Evolutionary conservation across 2,329 filamentous ascomycete species (phyloP).

Genomic region (Apiospora phragmitis): DNA sequence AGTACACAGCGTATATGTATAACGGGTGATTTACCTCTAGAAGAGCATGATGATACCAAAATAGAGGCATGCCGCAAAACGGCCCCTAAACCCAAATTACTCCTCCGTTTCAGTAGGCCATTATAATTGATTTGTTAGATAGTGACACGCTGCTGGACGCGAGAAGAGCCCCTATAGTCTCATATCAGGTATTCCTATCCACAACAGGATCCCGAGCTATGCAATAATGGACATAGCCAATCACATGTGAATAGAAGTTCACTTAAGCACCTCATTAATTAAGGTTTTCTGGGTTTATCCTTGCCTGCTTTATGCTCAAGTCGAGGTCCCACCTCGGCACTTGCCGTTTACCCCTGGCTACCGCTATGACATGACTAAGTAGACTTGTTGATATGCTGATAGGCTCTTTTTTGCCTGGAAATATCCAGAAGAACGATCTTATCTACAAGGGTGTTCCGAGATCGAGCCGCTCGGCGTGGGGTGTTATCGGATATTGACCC

Average conservation of each 20-base stretch:
- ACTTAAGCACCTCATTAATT: neutral
- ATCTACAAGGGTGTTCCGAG: neutral
- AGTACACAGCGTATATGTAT: too few species aligned
- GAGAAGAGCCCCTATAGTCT: too few species aligned
- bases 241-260: neutral
- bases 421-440: neutral
- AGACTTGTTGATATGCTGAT: too few species aligned
- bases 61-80: too few species aligned
- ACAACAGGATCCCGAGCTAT: neutral
- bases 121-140: too few species aligned
- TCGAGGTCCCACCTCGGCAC: neutral
- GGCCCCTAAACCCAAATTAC: too few species aligned
- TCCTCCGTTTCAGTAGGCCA: too few species aligned
- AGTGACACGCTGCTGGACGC: too few species aligned
- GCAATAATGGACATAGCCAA: neutral
- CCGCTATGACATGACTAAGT: neutral
- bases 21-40: too few species aligned
- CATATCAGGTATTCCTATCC: too few species aligned
- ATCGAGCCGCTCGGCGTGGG: neutral
- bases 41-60: too few species aligned
- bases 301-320: neutral
- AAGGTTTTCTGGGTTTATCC: neutral
- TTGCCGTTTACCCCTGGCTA: neutral
- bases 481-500: neutral
- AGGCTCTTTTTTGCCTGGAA: neutral